These are phyloP conservation scores for Yamadazyma aaseri DNA, from an alignment of 1,139 yeast genomes.

Conservation along the genomic window DNA sequence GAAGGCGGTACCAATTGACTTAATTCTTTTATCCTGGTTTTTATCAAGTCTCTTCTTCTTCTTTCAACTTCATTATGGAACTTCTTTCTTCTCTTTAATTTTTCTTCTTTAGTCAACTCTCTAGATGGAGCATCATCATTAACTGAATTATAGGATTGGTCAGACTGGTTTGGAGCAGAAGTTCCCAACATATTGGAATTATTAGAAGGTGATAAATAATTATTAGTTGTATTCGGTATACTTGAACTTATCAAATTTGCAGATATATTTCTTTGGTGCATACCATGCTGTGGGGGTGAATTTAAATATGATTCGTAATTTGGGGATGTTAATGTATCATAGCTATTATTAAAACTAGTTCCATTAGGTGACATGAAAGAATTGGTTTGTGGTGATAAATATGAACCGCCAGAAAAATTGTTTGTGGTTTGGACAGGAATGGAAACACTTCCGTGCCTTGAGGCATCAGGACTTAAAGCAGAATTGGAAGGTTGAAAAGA, in stretches of 20 bases:
- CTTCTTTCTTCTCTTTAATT: slow-evolving; percentile 66
- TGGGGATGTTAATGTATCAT: slow-evolving; percentile 33
- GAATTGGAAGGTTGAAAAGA: slow-evolving; percentile 9
- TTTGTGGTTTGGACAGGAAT: slow-evolving; percentile 20
- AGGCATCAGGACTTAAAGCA: slow-evolving; percentile 29
- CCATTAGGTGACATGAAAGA: slow-evolving; percentile 24
- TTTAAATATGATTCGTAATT: slow-evolving; percentile 30
- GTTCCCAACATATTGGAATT: slow-evolving; percentile 21
- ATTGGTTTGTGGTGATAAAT: slow-evolving; percentile 28
- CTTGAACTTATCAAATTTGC: slow-evolving; percentile 21
- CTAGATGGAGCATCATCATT: slow-evolving; percentile 27
- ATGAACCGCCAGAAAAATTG: slow-evolving; percentile 23
- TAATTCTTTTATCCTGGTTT: slow-evolving; percentile 70
- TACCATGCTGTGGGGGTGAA: slow-evolving; percentile 32
- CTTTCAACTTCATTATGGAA: slow-evolving; percentile 83
- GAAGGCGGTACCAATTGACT: slow-evolving; percentile 74
- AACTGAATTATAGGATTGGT: slow-evolving; percentile 9
- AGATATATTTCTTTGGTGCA: slow-evolving; percentile 9
- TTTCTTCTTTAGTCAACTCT: slow-evolving; percentile 66
- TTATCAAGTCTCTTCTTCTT: slow-evolving; percentile 73
- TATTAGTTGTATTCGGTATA: slow-evolving; percentile 22
- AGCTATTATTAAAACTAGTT: slow-evolving; percentile 21
- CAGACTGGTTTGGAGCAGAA: slow-evolving; percentile 22
- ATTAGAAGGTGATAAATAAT: slow-evolving; percentile 27
- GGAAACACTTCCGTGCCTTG: slow-evolving; percentile 35